phyloP scores from a whole-genome alignment of 2,329 filamentous ascomycete genomes.

The Aspergillus quadricinctus region DNA sequence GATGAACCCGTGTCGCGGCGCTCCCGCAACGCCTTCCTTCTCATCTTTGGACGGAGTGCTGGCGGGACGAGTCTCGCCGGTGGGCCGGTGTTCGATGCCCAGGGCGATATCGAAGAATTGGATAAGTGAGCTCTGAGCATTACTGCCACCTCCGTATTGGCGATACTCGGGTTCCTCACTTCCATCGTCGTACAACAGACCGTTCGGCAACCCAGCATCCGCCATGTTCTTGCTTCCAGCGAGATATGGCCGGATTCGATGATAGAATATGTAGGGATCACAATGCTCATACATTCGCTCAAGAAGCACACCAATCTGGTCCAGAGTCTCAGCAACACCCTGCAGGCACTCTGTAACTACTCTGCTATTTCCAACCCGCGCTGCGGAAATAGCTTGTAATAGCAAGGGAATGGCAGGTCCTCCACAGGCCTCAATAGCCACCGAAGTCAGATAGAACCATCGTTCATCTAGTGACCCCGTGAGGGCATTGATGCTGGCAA shows the following conservation, averaged over 20 bases:
- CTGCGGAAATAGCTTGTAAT: conserved; percentile 80
- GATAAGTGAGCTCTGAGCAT: conserved; percentile 93
- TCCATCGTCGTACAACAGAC: conserved; percentile 82
- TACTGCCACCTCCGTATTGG: conserved; percentile 89
- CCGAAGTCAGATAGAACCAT: conserved; percentile 96
- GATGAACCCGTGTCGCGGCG: conserved; percentile 79
- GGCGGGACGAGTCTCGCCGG: conserved; percentile 60
- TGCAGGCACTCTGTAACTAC: conserved; percentile 74
- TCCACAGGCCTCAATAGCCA: conserved; percentile 90
- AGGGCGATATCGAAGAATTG: conserved; percentile 96
- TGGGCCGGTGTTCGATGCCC: conserved; percentile 84
- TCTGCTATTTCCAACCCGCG: conserved; percentile 62
- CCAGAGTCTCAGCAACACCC: conserved; percentile 78
- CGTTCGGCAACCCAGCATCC: conserved; percentile 82
- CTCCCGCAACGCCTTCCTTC: conserved; percentile 41
- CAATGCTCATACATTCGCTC: conserved; percentile 93
- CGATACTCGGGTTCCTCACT: conserved; percentile 64
- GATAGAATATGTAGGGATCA: conserved; percentile 90
- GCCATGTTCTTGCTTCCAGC: conserved; percentile 97
- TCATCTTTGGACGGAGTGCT: conserved; percentile 33
- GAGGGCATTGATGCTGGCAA: conserved; percentile 83
- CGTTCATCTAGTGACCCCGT: conserved; percentile 94
- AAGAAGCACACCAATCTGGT: conserved; percentile 74
- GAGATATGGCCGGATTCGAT: conserved; percentile 91
- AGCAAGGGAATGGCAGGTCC: conserved; percentile 84